Base-by-base conservation (phyloP, 805 yeast species). In the Monosporozyma siamensis region DNA sequence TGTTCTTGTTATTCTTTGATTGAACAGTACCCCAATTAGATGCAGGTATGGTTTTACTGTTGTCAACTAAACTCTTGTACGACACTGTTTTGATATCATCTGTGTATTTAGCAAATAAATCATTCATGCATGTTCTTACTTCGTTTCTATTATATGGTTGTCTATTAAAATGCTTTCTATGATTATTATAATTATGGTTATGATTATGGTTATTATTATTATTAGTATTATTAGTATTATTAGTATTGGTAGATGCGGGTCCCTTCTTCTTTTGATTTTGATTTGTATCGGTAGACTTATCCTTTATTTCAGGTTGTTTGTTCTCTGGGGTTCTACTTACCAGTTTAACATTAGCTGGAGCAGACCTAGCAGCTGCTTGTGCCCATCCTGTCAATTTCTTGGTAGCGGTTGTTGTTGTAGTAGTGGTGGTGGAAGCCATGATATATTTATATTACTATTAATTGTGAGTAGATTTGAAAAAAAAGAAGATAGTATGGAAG, bases 21-120 rank as follows among this genome's bases (percentile, higher is more conserved):
- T 53, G 44, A n/a, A 58, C 59, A 17, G 60, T 50, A 29, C 56
- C 63, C 65, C 65, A 60, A 37, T 53, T 58, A 20, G 40, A 44
- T 17, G 39, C 43, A 18, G 32, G 40, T 11, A 40, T 41, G 23
- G 41, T 34, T 26, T 35, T 40, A 22, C 24, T 30, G 5, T 40
- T 36, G 3, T 40, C 43, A 17, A 42, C 23, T 10, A 42, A 9
- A 18, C 47, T 30, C 6, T 47, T 39, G 18, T 52, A 49, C 17
- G 50, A 48, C 10, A 39, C 32, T 7, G 41, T 34, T n/a, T 36
- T 36, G 22, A 44, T 39, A 15, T 47, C 46, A 21, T 32, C 12
- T 2, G 44, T 15, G 12, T 47, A 40, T 23, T 31, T 15, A 6
- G 40, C 29, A 20, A 52, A 57, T 20, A 54, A 44, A 3, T 42